phyloP scores from a whole-genome alignment of 768 basidiomycete genomes.

The Leccinum sublutescens region DNA sequence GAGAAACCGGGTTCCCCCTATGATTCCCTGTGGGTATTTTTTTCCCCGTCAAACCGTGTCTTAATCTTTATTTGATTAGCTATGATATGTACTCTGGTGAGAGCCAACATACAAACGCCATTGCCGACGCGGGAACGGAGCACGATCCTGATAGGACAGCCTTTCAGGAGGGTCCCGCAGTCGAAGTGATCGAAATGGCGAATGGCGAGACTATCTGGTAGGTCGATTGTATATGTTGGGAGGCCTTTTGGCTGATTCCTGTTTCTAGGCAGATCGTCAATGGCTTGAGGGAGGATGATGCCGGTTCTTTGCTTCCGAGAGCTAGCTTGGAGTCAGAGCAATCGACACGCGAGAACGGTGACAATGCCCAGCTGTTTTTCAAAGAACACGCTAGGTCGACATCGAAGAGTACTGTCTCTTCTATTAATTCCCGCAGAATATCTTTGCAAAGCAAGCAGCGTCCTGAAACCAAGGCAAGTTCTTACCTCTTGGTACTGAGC shows the following conservation, averaged over 20 bases:
- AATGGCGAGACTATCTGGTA: constrained; percentile 88
- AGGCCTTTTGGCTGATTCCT: neutral
- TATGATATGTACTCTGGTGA: constrained; percentile 81
- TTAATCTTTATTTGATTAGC: constrained; percentile 39
- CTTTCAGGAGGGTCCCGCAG: constrained; percentile 51
- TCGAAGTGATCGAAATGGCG: constrained; percentile 81
- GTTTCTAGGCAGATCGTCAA: constrained; percentile 70
- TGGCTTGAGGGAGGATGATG: constrained; percentile 74
- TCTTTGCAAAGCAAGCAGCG: constrained; percentile 50
- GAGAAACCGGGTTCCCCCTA: constrained; percentile 73
- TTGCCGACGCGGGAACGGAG: constrained; percentile 35
- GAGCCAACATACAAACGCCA: constrained; percentile 36
- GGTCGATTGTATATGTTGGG: constrained; percentile 23
- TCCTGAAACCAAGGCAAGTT: constrained; percentile 80
- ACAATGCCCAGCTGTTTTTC: constrained; percentile 66
- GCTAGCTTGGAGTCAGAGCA: constrained; percentile 76
- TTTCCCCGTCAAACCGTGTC: constrained; percentile 13
- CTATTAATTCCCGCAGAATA: constrained; percentile 63
- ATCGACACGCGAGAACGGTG: constrained; percentile 47
- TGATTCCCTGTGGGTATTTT: constrained; percentile 68
- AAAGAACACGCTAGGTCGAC: constrained; percentile 69
- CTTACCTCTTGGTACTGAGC: constrained; percentile 4
- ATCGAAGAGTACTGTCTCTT: constrained; percentile 62
- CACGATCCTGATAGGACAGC: constrained; percentile 26
- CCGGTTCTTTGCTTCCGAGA: constrained; percentile 66